Conservation (phyloP, 257 asterid genomes). For the Fraxinus pennsylvanica region DNA sequence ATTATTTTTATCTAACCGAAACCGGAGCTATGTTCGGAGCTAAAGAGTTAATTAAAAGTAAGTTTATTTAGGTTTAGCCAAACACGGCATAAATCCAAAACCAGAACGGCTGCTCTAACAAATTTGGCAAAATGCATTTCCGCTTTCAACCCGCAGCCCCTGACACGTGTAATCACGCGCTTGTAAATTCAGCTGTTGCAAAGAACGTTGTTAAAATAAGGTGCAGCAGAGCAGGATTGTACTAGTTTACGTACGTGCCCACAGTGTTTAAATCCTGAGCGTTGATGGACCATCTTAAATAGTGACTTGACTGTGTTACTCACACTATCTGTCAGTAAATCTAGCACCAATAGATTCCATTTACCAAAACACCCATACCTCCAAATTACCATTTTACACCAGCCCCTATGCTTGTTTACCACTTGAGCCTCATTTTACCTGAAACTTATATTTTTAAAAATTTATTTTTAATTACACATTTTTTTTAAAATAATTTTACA, state of each 20-base stretch:
- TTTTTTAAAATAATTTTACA: too few species aligned
- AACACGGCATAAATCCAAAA: neutral
- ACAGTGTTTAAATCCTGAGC: neutral
- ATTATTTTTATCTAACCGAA: too few species aligned
- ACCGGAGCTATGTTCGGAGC: too few species aligned
- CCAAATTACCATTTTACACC: neutral
- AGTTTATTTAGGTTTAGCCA: neutral
- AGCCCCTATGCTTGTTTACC: too few species aligned
- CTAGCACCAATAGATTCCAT: neutral
- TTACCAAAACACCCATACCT: neutral
- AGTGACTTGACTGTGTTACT: neutral
- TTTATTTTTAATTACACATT: too few species aligned
- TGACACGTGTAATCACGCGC: neutral
- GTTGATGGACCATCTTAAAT: neutral
- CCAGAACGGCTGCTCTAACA: neutral
- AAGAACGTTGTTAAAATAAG: neutral
- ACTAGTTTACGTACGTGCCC: neutral
- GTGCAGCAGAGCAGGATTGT: neutral
- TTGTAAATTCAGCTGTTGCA: neutral
- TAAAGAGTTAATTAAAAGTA: neutral
- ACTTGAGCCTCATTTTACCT: too few species aligned
- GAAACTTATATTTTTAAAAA: too few species aligned
- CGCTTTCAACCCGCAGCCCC: neutral
- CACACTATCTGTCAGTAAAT: neutral
- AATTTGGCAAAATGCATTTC: neutral